phyloP scores from a whole-genome alignment of 495 filamentous ascomycete species.

The Aspergillus olivimuriae region DNA sequence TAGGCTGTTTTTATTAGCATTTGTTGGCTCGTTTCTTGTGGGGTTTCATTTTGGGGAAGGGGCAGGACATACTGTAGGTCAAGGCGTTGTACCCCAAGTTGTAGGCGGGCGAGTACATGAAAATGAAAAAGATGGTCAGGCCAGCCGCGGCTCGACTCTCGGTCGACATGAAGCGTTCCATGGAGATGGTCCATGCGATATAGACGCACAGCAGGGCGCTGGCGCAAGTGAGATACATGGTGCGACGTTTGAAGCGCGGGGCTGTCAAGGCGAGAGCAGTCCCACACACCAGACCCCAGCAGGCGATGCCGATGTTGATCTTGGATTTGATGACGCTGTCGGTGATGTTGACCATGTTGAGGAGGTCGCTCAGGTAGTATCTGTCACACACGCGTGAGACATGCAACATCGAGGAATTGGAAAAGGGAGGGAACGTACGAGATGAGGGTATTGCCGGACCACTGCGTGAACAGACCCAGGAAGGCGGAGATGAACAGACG shows the following conservation, averaged over 20 bases:
- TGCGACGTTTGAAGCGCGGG: constrained; percentile 45
- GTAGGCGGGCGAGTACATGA: constrained; percentile 56
- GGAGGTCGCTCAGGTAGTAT: constrained; percentile 48
- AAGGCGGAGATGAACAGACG: constrained; percentile 51
- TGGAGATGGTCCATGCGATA: constrained; percentile 54
- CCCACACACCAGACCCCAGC: constrained; percentile 50
- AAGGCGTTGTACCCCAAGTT: constrained; percentile 65
- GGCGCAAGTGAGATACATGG: constrained; percentile 54
- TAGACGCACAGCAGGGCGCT: constrained; percentile 47
- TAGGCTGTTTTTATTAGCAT: constrained; percentile 30
- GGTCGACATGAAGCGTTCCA: constrained; percentile 44
- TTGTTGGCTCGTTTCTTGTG: background rate
- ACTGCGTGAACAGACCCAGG: constrained; percentile 58
- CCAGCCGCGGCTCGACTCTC: constrained; percentile 36
- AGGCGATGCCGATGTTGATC: constrained; percentile 53
- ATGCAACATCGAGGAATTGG: background rate
- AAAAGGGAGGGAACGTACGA: constrained; percentile 25
- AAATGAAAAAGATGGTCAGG: constrained; percentile 57
- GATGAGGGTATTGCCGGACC: constrained; percentile 59
- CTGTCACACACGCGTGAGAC: constrained; percentile 17
- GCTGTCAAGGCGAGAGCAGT: constrained; percentile 47
- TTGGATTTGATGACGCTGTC: constrained; percentile 45
- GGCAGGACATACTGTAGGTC: constrained; percentile 51
- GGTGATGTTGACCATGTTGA: constrained; percentile 43
- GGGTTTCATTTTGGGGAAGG: background rate